Evolutionary conservation across 179 eudicot species (phyloP).

Genomic region (Beta macrorhiza): DNA sequence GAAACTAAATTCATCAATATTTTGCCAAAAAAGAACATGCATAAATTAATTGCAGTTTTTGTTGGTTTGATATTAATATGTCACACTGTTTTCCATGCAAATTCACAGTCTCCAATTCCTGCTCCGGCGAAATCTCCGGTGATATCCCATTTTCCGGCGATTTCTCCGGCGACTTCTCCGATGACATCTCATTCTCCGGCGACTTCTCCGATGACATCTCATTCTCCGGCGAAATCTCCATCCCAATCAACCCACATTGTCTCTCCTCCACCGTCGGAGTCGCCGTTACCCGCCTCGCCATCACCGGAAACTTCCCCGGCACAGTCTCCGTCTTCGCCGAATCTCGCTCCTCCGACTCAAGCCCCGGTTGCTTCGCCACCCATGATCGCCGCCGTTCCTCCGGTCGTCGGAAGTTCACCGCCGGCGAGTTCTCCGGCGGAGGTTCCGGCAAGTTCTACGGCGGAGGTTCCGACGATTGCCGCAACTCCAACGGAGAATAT

Average conservation of each 20-base stretch:
- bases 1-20: background rate
- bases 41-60: background rate
- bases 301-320: background rate
- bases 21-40: slow-evolving; percentile 7
- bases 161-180: background rate
- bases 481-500: slow-evolving; percentile 11
- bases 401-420: background rate
- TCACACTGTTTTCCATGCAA: background rate
- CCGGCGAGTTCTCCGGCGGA: background rate
- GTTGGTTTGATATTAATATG: slow-evolving; percentile 11
- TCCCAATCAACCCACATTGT: background rate
- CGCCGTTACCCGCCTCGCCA: background rate
- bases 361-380: background rate
- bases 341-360: background rate
- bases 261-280: background rate
- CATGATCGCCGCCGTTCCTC: background rate
- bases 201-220: background rate
- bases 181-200: too few relatives aligned
- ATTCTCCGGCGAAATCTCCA: slow-evolving; percentile 6
- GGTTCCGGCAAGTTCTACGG: slow-evolving; percentile 9
- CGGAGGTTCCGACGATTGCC: background rate
- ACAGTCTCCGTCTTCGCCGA: background rate
- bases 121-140: slow-evolving; percentile 10
- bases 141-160: background rate
- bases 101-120: slow-evolving; percentile 14